Conservation (phyloP, 2,329 filamentous ascomycete genomes). For the Dactylella cylindrospora region DNA sequence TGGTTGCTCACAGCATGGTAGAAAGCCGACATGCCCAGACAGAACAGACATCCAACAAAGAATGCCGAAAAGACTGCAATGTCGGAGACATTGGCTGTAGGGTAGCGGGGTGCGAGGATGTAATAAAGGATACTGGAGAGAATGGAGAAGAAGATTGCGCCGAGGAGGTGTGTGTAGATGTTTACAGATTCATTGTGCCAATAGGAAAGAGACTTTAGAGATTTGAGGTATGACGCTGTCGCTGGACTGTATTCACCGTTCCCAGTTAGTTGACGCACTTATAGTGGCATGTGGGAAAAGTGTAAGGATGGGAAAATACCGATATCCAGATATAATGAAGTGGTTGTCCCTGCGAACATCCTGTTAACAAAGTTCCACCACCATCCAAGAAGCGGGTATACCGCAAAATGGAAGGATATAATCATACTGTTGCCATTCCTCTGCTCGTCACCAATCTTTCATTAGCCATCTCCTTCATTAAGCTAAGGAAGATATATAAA, state of each 20-base stretch:
- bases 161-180: constrained; percentile 71
- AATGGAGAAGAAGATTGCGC: constrained; percentile 59
- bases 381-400: background rate
- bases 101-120: constrained; percentile 66
- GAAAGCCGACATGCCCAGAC: constrained; percentile 77
- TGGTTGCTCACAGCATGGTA: constrained; percentile 88
- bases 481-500: background rate
- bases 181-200: constrained; percentile 64
- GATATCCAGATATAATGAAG: constrained; percentile 68
- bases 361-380: background rate
- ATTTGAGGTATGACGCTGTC: constrained; percentile 52
- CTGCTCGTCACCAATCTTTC: background rate
- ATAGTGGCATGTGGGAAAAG: background rate
- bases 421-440: constrained; percentile 35
- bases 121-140: constrained; percentile 59
- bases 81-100: constrained; percentile 63
- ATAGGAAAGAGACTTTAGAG: constrained; percentile 15
- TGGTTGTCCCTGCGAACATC: constrained; percentile 61
- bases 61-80: constrained; percentile 75
- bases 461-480: background rate
- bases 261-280: constrained; percentile 51
- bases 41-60: constrained; percentile 71
- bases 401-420: constrained; percentile 51
- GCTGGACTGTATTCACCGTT: constrained; percentile 59
- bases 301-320: constrained; percentile 49